Evolutionary conservation across 768 basidiomycete genomes (phyloP).

Genomic region (Mycena indigotica): DNA sequence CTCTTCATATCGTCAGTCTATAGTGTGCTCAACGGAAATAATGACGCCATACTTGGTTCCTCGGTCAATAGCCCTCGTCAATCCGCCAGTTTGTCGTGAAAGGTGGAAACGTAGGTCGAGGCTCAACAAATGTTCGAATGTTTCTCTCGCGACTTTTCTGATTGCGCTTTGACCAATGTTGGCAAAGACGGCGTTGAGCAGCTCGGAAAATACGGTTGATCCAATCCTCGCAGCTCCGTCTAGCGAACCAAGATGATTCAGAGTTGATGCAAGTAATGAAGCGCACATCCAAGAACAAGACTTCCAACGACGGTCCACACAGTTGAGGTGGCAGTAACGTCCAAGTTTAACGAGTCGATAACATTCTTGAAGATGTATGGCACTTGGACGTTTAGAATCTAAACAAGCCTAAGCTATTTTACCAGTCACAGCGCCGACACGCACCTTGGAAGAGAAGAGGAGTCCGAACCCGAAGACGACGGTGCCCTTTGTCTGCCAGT

Average conservation of each 20-base stretch:
- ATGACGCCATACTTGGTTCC: constrained; percentile 81
- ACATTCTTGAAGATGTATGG: constrained; percentile 92
- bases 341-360: constrained; percentile 87
- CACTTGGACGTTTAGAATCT: constrained; percentile 98
- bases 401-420: background rate
- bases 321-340: constrained; percentile 70
- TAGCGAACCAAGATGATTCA: too few species aligned
- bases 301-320: constrained; percentile 94
- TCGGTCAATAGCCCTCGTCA: constrained; percentile 94
- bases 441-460: constrained; percentile 83
- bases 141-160: constrained; percentile 92
- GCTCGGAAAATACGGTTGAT: constrained; percentile 86
- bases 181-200: constrained; percentile 95
- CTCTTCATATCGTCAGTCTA: constrained; percentile 48
- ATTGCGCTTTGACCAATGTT: constrained; percentile 94
- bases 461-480: constrained; percentile 83
- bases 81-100: constrained; percentile 89
- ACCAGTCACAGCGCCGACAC: constrained; percentile 20
- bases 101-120: constrained; percentile 93
- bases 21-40: background rate
- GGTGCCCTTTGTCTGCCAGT: constrained; percentile 78
- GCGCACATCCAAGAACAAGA: constrained; percentile 87
- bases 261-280: too few species aligned
- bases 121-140: constrained; percentile 90
- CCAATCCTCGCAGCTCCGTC: constrained; percentile 91